Conservation (phyloP, 2,329 filamentous ascomycete genomes). For the Ceratocystis cubensis region DNA sequence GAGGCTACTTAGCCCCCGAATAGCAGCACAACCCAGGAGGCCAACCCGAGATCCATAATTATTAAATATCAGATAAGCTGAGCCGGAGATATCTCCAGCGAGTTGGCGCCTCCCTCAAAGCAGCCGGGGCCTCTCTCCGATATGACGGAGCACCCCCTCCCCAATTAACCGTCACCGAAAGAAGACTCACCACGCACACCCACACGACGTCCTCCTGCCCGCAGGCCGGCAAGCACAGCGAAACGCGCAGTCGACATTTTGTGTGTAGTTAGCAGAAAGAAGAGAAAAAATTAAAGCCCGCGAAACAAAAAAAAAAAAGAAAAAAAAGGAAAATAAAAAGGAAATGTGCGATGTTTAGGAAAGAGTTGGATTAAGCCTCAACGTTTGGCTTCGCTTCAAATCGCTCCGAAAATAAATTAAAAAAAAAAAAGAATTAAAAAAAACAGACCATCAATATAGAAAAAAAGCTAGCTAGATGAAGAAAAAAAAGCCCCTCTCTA, state of each 20-base stretch:
- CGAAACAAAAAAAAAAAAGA: neutral
- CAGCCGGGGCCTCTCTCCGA: neutral
- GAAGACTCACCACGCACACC: constrained; percentile 16
- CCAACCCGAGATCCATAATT: neutral
- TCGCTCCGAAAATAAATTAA: neutral
- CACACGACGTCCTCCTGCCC: constrained; percentile 18
- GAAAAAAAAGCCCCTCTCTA: neutral
- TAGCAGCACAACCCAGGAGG: neutral
- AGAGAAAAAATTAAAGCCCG: neutral
- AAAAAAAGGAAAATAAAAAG: constrained; percentile 1
- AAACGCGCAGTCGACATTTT: constrained; percentile 21
- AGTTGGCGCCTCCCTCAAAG: neutral
- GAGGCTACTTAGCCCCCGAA: neutral
- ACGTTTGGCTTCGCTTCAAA: constrained; percentile 7
- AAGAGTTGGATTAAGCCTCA: constrained; percentile 2
- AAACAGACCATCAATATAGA: neutral
- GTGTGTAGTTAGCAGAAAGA: neutral
- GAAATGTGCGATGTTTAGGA: constrained; percentile 6
- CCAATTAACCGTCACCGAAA: neutral
- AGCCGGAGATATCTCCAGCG: neutral
- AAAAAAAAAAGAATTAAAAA: neutral
- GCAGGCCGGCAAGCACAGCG: constrained; percentile 20
- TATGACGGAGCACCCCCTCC: neutral
- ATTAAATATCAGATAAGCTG: neutral
- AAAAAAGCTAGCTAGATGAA: neutral